Conservation (phyloP, 148 eudicot genomes). For the Tetragonia tetragonoides region DNA sequence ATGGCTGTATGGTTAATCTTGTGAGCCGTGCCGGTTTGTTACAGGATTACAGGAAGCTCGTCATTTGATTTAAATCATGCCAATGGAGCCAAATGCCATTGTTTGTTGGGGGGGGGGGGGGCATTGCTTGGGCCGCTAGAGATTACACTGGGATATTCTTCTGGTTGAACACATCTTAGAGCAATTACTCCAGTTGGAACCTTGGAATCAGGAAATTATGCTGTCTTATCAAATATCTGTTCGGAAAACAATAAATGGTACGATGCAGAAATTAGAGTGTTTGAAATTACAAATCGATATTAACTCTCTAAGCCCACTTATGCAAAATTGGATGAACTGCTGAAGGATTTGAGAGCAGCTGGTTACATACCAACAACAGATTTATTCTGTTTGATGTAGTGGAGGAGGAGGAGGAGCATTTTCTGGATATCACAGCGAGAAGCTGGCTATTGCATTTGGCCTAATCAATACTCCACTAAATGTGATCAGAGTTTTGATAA, state of each 20-base stretch:
- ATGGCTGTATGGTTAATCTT: constrained; percentile 67
- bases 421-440: constrained; percentile 55
- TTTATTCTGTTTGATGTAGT: constrained; percentile 56
- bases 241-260: constrained; percentile 51
- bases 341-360: constrained; percentile 35
- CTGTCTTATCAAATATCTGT: constrained; percentile 54
- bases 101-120: constrained; percentile 35
- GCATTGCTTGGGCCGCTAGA: constrained; percentile 57
- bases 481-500: constrained; percentile 54
- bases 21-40: constrained; percentile 58
- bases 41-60: constrained; percentile 49
- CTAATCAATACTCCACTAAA: constrained; percentile 39
- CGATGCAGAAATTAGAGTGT: constrained; percentile 31
- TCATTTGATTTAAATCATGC: constrained; percentile 39
- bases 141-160: constrained; percentile 46
- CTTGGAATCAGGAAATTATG: constrained; percentile 57
- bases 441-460: constrained; percentile 65
- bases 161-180: constrained; percentile 47
- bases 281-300: constrained; percentile 1
- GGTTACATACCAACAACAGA: constrained; percentile 55
- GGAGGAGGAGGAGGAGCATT: constrained; percentile 64
- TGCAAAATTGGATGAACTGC: constrained; percentile 42
- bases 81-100: constrained; percentile 49
- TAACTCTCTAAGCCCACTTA: constrained; percentile 43
- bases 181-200: constrained; percentile 43